Base-by-base conservation (phyloP, 257 asterid species). In the Gentiana dahurica region DNA sequence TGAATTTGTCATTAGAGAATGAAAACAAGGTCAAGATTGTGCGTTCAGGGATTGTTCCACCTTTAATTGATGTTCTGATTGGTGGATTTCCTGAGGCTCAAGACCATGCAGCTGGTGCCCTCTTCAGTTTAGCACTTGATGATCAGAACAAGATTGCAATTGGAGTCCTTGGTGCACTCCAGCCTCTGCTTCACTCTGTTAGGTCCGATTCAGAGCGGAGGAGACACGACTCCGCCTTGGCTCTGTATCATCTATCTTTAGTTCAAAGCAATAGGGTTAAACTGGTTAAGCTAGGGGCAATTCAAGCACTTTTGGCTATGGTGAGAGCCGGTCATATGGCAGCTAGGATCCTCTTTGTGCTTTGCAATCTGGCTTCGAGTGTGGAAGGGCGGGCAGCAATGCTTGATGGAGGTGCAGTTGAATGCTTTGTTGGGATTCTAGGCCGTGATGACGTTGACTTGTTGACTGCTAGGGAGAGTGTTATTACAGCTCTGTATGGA, bases 101-200 rank as follows among this genome's bases (percentile, higher is more conserved):
- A 68, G 99, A 92, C 60, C 97, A 92, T n/a, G 97, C 94, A 0
- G 99, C 95, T 4, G 95, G 97, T 1, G 97, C 83, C 4, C 73
- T 92, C 62, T 92, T 92, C 73, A 88, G 99, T 54, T 60, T 92
- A 51, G 91, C 99, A 0, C 85, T 88, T 4, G 95, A 92, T 49
- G 85, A 83, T 61, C 87, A 79, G 68, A 92, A 88, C 73, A 88
- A 83, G 68, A 85, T 91, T 0, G 99, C 99, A 0, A 76, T 92
- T 36, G 97, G 99, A 2, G 99, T 88, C 1, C 57, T 92, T n/a
- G 99, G 99, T 24, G 97, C 87, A 4, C 56, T 92, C 66, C 81
- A 86, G 6, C 97, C 97, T 24, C 88, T 88, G 2, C 77, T 92
- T 41, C 88, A 81, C 73, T 71, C 95, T 5, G 73, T 92, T 1